Base-by-base conservation (phyloP, 148 eudicot genomes). In the Heliosperma pusillum region DNA sequence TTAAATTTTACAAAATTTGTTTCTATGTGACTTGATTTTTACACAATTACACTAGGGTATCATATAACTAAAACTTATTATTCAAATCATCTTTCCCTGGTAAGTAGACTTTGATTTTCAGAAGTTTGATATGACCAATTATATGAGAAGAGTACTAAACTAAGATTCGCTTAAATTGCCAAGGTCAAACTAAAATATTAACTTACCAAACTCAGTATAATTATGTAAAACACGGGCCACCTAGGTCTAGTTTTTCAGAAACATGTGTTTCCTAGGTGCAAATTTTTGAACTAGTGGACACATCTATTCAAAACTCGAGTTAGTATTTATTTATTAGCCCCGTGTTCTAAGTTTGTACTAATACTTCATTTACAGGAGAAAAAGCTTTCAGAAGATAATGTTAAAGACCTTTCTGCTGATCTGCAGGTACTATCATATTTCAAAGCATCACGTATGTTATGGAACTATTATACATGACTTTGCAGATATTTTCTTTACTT, bases 341-440 rank as follows among this genome's bases (percentile, higher is more conserved):
- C 25, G 3, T 19, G 3, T 24, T 66, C 13, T 66, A 30, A 29
- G 10, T 58, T 58, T 0, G 7, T 58, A 20, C 64, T 24, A 20
- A 3, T 26, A 29, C 55, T 59, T 59, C 5, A 8, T 59, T 70
- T 68, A 68, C 89, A 94, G 98, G 98, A 94, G 76, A 94, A 94
- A 76, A 91, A 91, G 85, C 91, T 94, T 69, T 94, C 98, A 73
- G 96, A 88, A 83, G 98, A 94, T 86, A 90, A 86, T 62, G 91
- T 88, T 78, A 94, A 89, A 81, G 98, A 91, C 74, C 87, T 91
- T 57, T 84, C 93, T 22, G 81, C 86, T 83, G 97, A 91, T 90
- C 86, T 94, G 76, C 97, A 93, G 94, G 98, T 93, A 82, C 26
- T 52, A 63, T 53, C 25, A 61, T 61, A 13, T 65, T 33, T 62